Evolutionary conservation across 1,284 basidiomycete genomes (phyloP).

Genomic region (Austroboletus rostrupii): DNA sequence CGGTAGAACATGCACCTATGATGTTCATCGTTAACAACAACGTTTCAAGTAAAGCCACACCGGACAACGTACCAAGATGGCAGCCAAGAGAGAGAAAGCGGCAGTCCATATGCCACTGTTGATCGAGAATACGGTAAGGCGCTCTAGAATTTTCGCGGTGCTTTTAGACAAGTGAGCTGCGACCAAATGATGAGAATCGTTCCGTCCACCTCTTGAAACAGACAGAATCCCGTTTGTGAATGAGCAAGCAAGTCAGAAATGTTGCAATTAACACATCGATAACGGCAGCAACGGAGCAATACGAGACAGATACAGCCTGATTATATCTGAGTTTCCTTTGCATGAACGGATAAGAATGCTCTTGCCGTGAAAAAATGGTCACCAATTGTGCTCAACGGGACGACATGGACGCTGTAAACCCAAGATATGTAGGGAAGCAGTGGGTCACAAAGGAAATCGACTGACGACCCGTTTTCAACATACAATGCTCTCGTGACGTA

Average conservation of each 20-base stretch:
- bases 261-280: background rate
- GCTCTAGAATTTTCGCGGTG: background rate
- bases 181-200: background rate
- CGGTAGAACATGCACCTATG: background rate
- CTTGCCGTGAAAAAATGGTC: conserved; percentile 3
- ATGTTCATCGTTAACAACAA: background rate
- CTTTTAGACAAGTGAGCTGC: background rate
- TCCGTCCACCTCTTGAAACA: background rate
- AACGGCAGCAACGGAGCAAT: background rate
- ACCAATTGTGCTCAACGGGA: background rate
- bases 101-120: conserved; percentile 10
- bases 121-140: conserved; percentile 5
- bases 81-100: background rate
- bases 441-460: background rate
- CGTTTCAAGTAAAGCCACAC: background rate
- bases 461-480: background rate
- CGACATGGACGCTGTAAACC: background rate
- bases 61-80: conserved; percentile 5
- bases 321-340: background rate
- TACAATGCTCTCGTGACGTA: conserved; percentile 1
- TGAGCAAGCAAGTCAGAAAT: background rate
- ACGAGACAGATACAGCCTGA: conserved; percentile 1
- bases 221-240: background rate
- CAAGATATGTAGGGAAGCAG: background rate
- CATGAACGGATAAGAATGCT: background rate